Base-by-base conservation (phyloP, 495 filamentous ascomycete genomes). In the Hypoxylon trugodes region DNA sequence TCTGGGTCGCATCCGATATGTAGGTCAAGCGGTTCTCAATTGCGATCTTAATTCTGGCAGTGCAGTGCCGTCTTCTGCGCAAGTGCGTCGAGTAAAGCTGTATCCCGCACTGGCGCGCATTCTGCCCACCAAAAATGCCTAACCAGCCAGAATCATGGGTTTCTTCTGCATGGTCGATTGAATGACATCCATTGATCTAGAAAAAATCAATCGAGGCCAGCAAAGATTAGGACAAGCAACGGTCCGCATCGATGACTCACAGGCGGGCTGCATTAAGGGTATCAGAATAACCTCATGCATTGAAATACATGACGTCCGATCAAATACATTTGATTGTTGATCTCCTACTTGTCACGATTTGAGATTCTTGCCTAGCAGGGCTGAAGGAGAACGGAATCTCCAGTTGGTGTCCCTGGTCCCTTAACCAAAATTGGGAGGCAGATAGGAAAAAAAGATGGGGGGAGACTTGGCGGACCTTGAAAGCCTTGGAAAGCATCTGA, bases 41-140 rank as follows among this genome's bases (percentile, higher is more conserved):
- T 50, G 47, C 64, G 64, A 67, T 67, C 64, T 67, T 67, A 58
- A 67, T 61, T 53, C 38, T 54, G 42, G 45, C 21, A 13, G 57
- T 37, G n/a, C 28, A 30, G 28, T 30, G 4, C 28, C 28, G 10
- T 2, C 16, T 50, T 61, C 36, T 48, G 61, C 63, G 62, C 62
- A 66, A 50, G 22, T 60, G 62, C 59, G 59, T 52, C 43, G 46
- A 61, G 46, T 41, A 47, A 46, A 46, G 33, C 32, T 9, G 16
- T 19, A 6, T n/a, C 46, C 42, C 63, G 56, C 63, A 10, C n/a
- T 28, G 55, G 62, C 62, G 62, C 56, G 56, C 62, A 66, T 50
- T 41, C 16, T 33, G 58, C 43, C 25, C 32, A 26, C n/a, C 43
- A 47, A 26, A 32, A 49, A 53, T 37, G 59, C 59, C 59, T 64